Evolutionary conservation across 345 rosid species (phyloP).

Genomic region (Sisymbrium altissimum): DNA sequence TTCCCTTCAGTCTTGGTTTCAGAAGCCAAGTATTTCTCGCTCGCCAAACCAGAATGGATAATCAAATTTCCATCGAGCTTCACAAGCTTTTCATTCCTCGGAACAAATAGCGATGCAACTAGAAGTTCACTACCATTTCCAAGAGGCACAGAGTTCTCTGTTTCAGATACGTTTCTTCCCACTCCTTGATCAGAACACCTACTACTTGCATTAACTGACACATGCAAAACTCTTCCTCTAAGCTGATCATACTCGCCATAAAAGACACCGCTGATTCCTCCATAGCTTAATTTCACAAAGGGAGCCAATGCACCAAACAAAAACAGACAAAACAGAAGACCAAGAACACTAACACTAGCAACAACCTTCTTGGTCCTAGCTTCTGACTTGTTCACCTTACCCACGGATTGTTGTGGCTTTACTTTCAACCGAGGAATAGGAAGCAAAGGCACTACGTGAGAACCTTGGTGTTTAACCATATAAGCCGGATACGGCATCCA

Average conservation of each 20-base stretch:
- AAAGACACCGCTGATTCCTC: not conserved
- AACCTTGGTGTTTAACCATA: constrained; percentile 65
- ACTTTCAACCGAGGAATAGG: constrained; percentile 86
- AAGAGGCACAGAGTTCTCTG: not conserved
- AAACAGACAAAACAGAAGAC: constrained; percentile 60
- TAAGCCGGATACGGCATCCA: constrained; percentile 66
- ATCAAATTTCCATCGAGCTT: constrained; percentile 95
- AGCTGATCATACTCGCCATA: constrained; percentile 25
- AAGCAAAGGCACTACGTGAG: constrained; percentile 78
- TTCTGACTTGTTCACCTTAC: constrained; percentile 42
- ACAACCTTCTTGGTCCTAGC: constrained; percentile 78
- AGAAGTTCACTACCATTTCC: constrained; percentile 59
- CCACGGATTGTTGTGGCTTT: constrained; percentile 45
- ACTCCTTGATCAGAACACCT: not conserved
- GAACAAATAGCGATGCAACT: constrained; percentile 78
- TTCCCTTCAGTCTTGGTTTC: constrained; percentile 35
- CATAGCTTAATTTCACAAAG: constrained; percentile 47
- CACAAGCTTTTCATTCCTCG: constrained; percentile 89
- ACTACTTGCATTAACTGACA: constrained; percentile 12
- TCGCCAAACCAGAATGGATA: constrained; percentile 73
- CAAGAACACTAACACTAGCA: constrained; percentile 81
- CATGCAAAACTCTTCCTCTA: constrained; percentile 48
- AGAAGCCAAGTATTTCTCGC: constrained; percentile 63
- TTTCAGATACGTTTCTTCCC: constrained; percentile 10
- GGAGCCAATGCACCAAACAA: constrained; percentile 73